Conservation (phyloP, 73 alveolate species). For the Paraurostyla sp. region DNA sequence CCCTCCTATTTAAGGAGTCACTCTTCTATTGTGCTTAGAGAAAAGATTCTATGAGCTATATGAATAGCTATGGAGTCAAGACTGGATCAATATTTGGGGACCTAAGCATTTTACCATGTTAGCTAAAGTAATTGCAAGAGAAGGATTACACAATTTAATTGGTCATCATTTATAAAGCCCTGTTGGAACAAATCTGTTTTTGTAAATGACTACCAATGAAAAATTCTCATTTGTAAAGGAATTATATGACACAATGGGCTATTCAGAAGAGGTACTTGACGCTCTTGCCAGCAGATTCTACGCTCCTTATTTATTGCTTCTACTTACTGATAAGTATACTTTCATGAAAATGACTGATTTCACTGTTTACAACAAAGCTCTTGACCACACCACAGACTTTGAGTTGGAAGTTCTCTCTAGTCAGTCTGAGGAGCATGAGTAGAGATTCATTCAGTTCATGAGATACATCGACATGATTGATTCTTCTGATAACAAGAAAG, state of each 20-base stretch:
- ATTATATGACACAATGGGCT: background rate
- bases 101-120: background rate
- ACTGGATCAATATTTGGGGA: conserved; percentile 15
- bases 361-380: conserved; percentile 17
- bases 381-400: background rate
- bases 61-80: background rate
- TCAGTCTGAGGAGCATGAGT: conserved; percentile 33
- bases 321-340: conserved; percentile 21
- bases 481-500: background rate
- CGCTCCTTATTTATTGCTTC: conserved; percentile 18
- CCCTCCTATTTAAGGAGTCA: background rate
- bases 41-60: background rate
- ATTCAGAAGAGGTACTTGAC: background rate
- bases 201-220: background rate
- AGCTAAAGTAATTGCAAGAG: background rate
- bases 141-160: background rate
- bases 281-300: background rate
- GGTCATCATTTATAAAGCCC: background rate
- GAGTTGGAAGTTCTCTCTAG: conserved; percentile 24
- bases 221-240: background rate
- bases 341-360: conserved; percentile 10
- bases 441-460: conserved; percentile 47
- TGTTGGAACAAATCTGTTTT: conserved; percentile 10
- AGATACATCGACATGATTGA: conserved; percentile 42
- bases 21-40: background rate